Base-by-base conservation (phyloP, 441 rosid genomes). In the Populus trichocarpa region DNA sequence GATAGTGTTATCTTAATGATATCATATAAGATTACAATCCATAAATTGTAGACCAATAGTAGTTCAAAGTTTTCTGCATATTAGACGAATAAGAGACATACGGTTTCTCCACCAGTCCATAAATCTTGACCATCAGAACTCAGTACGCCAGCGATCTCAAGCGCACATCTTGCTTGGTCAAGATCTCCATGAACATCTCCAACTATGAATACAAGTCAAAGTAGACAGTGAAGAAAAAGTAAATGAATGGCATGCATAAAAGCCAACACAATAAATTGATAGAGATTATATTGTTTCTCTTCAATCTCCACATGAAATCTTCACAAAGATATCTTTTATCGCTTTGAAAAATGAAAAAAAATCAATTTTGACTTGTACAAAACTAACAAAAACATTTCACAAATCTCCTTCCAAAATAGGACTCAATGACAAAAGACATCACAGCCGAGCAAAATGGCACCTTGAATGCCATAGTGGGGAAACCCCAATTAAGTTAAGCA, bases 181-280 rank as follows among this genome's bases (percentile, higher is more conserved):
- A 96, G 85, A 84, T 96, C 98, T 42, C 99, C 99, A 72, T 96
- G 97, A 65, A 96, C 84, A 84, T 96, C 98, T 59, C 98, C 98
- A 84, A 93, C 97, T 93, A 74, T 42, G 67, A 32, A 80, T 30
- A 75, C 75, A 76, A 57, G 11, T 25, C 70, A 84, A 35, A 66
- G 32, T 64, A 78, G 42, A 16, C 22, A 28, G 64, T 69, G 23
- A 36, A 50, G 28, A 71, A 22, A 61, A 72, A 67, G 63, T 59
- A 32, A 53, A 66, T 65, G 1, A 5, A 73, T 69, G 35, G 59
- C 16, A 13, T 5, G 11, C 30, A 26, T 50, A 22, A 68, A 28
- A 30, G 69, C 13, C 5, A 6, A 53, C 64, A 75, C 20, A 66
- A 28, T 14, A 67, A 30, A 26, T 28, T 28, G 20, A 20, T 28